Percentiles rank a stretch among this genome's conserved stretches.
phyloP scores from a whole-genome alignment of 129 eudicot genomes.

The Silybum marianum region DNA sequence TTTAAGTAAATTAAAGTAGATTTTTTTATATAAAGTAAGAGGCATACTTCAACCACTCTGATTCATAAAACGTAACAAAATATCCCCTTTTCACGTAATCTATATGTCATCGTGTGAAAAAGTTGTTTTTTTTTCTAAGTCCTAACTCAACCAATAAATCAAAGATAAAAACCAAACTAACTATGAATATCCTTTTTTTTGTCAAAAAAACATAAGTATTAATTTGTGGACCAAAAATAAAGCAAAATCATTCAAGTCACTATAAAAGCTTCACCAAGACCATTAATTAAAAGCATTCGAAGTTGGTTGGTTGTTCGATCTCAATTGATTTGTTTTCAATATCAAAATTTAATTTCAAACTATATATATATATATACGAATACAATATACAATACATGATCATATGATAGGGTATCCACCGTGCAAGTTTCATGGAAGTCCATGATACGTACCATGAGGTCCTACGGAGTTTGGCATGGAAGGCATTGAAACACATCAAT shows the following conservation, averaged over 20 bases:
- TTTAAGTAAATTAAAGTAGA: background rate
- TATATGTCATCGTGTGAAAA: background rate
- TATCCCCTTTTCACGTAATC: background rate
- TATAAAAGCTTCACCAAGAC: slow-evolving; percentile 28
- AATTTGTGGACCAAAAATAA: slow-evolving; percentile 28
- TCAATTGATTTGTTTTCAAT: slow-evolving; percentile 1
- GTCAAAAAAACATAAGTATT: background rate
- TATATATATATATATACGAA: too few relatives aligned
- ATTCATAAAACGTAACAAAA: background rate
- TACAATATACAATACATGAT: background rate
- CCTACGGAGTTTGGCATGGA: background rate
- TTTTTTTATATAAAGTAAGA: background rate
- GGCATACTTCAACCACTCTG: background rate
- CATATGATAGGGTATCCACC: background rate
- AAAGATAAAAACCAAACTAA: background rate
- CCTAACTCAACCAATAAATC: background rate
- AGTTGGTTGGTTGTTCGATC: slow-evolving; percentile 19
- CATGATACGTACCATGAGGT: background rate
- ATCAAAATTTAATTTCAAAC: background rate
- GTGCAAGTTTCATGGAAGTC: background rate
- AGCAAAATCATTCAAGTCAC: slow-evolving; percentile 12
- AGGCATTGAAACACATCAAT: background rate
- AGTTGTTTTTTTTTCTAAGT: background rate
- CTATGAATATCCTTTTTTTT: background rate
- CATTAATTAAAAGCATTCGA: slow-evolving; percentile 8